Base-by-base conservation (phyloP, 768 basidiomycete species). In the Suillus alpinus region DNA sequence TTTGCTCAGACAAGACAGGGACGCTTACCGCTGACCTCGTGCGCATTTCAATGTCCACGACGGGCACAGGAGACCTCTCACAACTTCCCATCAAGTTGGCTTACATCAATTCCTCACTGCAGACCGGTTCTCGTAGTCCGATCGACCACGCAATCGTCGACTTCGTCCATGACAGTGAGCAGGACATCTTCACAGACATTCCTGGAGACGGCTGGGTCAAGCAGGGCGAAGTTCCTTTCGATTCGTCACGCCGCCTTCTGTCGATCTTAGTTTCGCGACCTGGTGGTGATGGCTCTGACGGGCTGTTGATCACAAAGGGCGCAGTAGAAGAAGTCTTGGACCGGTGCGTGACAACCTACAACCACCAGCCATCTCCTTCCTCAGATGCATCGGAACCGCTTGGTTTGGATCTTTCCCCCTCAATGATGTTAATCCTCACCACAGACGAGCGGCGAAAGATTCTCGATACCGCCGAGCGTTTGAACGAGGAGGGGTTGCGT, bases 1-100 rank as follows among this genome's bases (percentile, higher is more conserved):
- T 80, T 57, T 87, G 86, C 68, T 85, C 83, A 26, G 86, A 88
- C 70, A 87, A 87, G 70, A 88, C 86, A 0, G 86, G 86, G 29
- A 88, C 86, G 16, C 68, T 84, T 34, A 84, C 83, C 9, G 71
- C 69, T 41, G 72, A 73, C 61, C 65, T 65, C 20, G 71, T 75
- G 71, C 79, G 81, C 57, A 75, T 58, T 71, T 77, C 62, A 56
- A 73, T 62, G 67, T 73, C 64, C 58, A 63, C 73, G 4, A 56
- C 69, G 23, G 31, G 23, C 41, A 56, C 47, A 44, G 69, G 71
- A 46, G 68, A 67, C 60, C 26, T 57, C 14, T 68, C 71, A 2
- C 66, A 62, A 31, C 66, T 71, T 46, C 73, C 69, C 5, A 58
- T 66, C 43, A 60, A 71, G 32, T 51, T 75, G 34, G 71, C 73